phyloP scores from a whole-genome alignment of 176 grass and related monocot species.

The Leersia perrieri region DNA sequence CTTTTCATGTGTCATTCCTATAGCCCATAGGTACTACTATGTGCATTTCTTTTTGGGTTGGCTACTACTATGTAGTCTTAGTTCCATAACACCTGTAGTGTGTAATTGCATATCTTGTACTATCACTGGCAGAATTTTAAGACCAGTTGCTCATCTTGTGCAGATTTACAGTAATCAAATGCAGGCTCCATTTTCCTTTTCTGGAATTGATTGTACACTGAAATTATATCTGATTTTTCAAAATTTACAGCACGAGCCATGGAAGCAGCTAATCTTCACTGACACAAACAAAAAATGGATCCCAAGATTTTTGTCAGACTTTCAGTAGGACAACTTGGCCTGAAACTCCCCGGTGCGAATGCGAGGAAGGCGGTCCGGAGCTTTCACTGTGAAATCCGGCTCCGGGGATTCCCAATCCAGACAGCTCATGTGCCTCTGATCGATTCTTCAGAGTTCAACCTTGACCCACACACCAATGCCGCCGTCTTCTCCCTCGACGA shows the following conservation, averaged over 20 bases:
- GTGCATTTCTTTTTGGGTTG: not conserved
- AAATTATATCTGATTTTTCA: not conserved
- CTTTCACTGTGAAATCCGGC: constrained; percentile 64
- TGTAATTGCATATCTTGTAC: not conserved
- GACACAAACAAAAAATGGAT: constrained; percentile 51
- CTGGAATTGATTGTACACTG: not conserved
- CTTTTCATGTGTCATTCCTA: not conserved
- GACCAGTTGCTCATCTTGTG: not conserved
- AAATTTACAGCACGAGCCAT: constrained; percentile 28
- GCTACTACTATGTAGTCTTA: not conserved
- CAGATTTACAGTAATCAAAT: not conserved
- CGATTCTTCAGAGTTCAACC: constrained; percentile 43
- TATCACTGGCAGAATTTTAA: not conserved
- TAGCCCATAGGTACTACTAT: not conserved
- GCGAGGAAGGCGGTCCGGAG: constrained; percentile 32
- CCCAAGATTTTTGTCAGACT: constrained; percentile 60
- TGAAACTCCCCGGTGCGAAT: constrained; percentile 42
- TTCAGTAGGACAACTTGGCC: constrained; percentile 64
- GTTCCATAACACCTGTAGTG: not conserved
- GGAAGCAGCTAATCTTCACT: not conserved
- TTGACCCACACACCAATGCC: constrained; percentile 51
- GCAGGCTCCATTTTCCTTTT: not conserved
- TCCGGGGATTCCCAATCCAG: constrained; percentile 63
- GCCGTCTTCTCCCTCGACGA: constrained; percentile 82
- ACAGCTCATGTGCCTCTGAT: constrained; percentile 45